Evolutionary conservation across 352 stramenopile genomes (phyloP), one percentile per base, ranked within the genome.

Genomic region (Pythium biforme): DNA sequence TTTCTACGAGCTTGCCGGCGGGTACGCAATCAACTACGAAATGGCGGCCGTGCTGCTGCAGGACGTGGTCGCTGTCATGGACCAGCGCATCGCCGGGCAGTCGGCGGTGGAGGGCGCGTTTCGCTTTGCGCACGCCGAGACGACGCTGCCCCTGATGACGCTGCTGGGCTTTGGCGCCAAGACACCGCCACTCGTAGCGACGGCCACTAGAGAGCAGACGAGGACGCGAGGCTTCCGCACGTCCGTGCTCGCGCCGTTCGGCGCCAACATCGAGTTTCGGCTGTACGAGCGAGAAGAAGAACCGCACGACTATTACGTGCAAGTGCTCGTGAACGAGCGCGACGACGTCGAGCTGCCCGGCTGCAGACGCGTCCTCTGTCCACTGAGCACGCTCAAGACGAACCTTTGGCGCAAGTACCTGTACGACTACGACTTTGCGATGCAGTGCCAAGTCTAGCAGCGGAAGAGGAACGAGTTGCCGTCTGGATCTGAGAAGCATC

Each of bases 81-180:
- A 75, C 33, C 70, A 73, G 23, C 74, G 76, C n/a, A 72, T 79
- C 49, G 59, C 62, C 0, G 74, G 73, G 9, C 41, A 67, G 0
- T 81, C 73, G 4, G 56, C 34, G 23, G 19, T 88, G 1, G 66
- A 72, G n/a, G 82, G 69, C 17, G 73, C 76, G 29, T 74, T 89
- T 17, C 71, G 76, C 39, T 90, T 93, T 67, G 84, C 80, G 2
- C 84, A 93, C 52, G 82, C 84, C 22, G 81, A 93, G 67, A 93
- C 84, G 9, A 86, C 76, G 34, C 56, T 93, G 17, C 81, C 84
- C 25, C 72, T 93, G 10, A 76, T 87, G 72, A 83, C 71, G 20
- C 67, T 93, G 17, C 71, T 93, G 17, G 81, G 83, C 15, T 86
- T 80, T 52, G 72, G 75, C 26, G 55, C 74, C 49, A 68, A 66